Evolutionary conservation across 2,329 filamentous ascomycete species (phyloP).

Genomic region (Magnaporthales sp.): DNA sequence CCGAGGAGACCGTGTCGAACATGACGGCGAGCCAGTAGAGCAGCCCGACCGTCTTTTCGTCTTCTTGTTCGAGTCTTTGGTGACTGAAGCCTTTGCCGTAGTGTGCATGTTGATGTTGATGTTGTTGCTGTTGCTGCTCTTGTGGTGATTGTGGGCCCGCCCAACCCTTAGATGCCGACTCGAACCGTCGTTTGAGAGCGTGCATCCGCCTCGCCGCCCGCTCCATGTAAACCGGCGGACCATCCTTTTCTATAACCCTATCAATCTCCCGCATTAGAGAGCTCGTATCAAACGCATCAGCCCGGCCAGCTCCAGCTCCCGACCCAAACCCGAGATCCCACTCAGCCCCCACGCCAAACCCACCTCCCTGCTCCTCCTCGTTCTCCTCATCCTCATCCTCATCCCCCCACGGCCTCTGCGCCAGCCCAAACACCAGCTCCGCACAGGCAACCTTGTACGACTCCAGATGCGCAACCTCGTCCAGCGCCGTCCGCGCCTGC

Average conservation of each 20-base stretch:
- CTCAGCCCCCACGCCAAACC: background rate
- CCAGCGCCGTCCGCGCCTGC: slow-evolving; percentile 25
- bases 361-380: background rate
- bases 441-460: slow-evolving; percentile 28
- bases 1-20: slow-evolving; percentile 48
- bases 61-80: slow-evolving; percentile 5
- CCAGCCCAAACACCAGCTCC: slow-evolving; percentile 25
- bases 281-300: slow-evolving; percentile 14
- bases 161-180: slow-evolving; percentile 11
- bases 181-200: slow-evolving; percentile 25
- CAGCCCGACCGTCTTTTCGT: slow-evolving; percentile 36
- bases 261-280: slow-evolving; percentile 10
- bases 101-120: background rate
- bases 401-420: background rate
- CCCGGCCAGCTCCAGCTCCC: background rate
- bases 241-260: slow-evolving; percentile 15
- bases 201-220: slow-evolving; percentile 29
- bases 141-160: background rate
- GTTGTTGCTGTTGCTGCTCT: background rate
- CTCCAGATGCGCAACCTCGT: slow-evolving; percentile 25
- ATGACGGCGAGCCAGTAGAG: slow-evolving; percentile 51
- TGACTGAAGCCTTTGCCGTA: background rate
- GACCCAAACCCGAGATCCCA: background rate
- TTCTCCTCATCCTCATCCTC: background rate
- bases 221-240: slow-evolving; percentile 25